Evolutionary conservation across 345 rosid genomes (phyloP).

Genomic region (Linum usitatissimum): DNA sequence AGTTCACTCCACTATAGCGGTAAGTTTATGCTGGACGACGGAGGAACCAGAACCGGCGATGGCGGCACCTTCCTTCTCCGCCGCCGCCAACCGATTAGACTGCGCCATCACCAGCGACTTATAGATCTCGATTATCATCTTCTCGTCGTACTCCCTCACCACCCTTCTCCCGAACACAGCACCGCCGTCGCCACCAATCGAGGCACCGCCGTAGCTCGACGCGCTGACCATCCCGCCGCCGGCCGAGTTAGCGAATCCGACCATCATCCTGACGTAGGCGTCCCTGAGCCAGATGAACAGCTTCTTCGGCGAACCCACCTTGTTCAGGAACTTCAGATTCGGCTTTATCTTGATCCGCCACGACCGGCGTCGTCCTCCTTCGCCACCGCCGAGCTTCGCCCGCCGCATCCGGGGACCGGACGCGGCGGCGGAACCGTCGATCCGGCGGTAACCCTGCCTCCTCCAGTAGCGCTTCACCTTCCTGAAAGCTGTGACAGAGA

Average conservation of each 20-base stretch:
- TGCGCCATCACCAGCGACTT: conserved; percentile 18
- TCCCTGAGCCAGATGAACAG: conserved; percentile 47
- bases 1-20: too few relatives aligned
- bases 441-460: conserved; percentile 38
- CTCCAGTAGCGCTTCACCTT: conserved; percentile 29
- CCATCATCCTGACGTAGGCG: conserved; percentile 60
- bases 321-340: conserved; percentile 23
- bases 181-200: neutral
- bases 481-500: conserved; percentile 26
- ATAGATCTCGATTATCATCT: conserved; percentile 27
- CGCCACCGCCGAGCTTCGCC: conserved; percentile 15
- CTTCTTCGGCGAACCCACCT: conserved; percentile 32
- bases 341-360: conserved; percentile 49
- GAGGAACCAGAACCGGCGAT: too few relatives aligned
- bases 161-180: conserved; percentile 17
- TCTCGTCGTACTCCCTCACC: conserved; percentile 41
- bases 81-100: conserved; percentile 9
- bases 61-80: neutral
- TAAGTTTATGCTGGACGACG: too few relatives aligned
- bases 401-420: neutral
- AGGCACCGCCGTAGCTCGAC: neutral
- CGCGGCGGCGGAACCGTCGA: too few relatives aligned
- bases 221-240: neutral
- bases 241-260: conserved; percentile 32
- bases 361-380: conserved; percentile 22